Base-by-base conservation (phyloP, 495 filamentous ascomycete species). In the Daldinia vernicosa region DNA sequence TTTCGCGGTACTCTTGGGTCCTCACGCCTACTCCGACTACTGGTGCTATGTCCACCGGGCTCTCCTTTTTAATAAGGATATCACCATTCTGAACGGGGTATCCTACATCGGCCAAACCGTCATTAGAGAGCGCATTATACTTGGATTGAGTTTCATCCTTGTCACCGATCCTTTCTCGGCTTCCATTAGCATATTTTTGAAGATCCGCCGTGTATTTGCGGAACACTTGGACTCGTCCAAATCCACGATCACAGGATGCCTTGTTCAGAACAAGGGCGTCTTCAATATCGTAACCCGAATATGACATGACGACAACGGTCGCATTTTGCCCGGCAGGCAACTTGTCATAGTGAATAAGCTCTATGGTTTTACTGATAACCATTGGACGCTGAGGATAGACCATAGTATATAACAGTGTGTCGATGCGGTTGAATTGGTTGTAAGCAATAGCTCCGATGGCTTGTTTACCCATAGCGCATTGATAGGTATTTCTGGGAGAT, bases 401-500 rank as follows among this genome's bases (percentile, higher is more conserved):
- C 85, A 98, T 93, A 4, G 97, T 89, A 74, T 98, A 97, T 19
- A 98, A 88, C 30, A 98, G 86, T 3, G 94, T 97, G 75, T 99
- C 95, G 77, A 99, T 95, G 24, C 95, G 90, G 66, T 92, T 88
- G 82, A 97, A 97, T 78, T 98, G 96, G 75, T 99, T 99, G 69
- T 95, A 93, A 12, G 95, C 94, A 77, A 98, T 97, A 19, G 95
- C 93, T 55, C 95, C 95, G 78, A 99, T 98, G 17, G 95, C 95
- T 91, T 99, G 95, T 81, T 99, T 99, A 84, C 95, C 95, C 95
- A 99, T 99, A 80, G 95, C 95, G 79, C 96, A 98, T 82, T 99
- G 95, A 76, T 99, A 99, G 7, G 95, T 99, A 77, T 99, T 99
- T 82, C 95, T 89, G 8, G 95, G 95, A 4, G 95, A 99, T 79